Evolutionary conservation across 179 eudicot genomes (phyloP), one percentile per base, ranked within the genome.

Genomic region (Carnegiea gigantea): DNA sequence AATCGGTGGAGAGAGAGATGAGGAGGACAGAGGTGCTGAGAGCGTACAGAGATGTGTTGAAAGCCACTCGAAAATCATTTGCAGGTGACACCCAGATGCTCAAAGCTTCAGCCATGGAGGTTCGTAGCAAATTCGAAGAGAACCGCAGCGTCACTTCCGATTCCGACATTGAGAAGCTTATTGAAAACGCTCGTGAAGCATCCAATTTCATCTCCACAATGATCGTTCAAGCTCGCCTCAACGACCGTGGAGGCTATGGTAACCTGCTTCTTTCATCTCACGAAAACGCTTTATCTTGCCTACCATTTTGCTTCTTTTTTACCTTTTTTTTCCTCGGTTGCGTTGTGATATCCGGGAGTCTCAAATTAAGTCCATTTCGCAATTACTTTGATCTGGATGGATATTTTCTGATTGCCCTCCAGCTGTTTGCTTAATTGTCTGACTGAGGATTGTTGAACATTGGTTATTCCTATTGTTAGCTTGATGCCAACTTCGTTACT

Each of bases 211-310:
- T 95, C 28, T 85, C 94, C 60, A 94, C 86, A 85, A 92, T 89
- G 92, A 87, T 95, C 78, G 95, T 95, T 60, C 99, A 93, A 83
- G 99, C 99, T 78, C 91, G 89, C 81, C 97, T 91, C 86, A 94
- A 87, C 71, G 81, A 88, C 1, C 89, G 90, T 15, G 98, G 98
- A 54, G 90, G 91, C 18, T 95, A 93, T 76, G 97, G 98, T 95
- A 87, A 46, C 21, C 17, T 15, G 62, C 49, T 72, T 70, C 20
- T n/a, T 36, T 10, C 23, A 3, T 33, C 36, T 33, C 36, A 1
- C 36, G 36, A 33, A 33, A 0, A 33, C 62, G 4, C 17, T 3
- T 12, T 51, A 11, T 51, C 18, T 14, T 51, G 14, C 57, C 57
- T 12, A 11, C 14, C 18, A 51, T 51, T 51, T 51, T 51, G 20